Percentiles rank a stretch among this genome's conserved stretches.
These are phyloP conservation scores for Canavalia gladiata DNA, from an alignment of 306 rosid species.

Conservation along the genomic window DNA sequence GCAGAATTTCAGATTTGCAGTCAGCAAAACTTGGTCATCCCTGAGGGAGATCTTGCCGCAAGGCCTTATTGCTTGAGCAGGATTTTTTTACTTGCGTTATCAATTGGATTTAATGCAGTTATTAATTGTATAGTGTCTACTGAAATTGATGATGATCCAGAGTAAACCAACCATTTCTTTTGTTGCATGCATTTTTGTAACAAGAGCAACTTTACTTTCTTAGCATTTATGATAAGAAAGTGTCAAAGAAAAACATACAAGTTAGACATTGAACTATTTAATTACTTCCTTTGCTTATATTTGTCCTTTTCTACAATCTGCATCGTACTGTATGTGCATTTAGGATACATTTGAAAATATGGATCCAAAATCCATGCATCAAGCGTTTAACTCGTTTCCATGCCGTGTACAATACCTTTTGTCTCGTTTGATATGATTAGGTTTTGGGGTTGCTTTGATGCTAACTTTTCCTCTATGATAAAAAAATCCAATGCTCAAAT, in stretches of 20 bases:
- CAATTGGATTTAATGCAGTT: slow-evolving; percentile 1
- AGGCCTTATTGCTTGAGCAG: neutral
- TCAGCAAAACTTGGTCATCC: slow-evolving; percentile 43
- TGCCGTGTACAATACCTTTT: neutral
- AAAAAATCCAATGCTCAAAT: neutral
- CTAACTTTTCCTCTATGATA: neutral
- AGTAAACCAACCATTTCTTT: slow-evolving; percentile 3
- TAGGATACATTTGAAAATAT: neutral
- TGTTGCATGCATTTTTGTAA: slow-evolving; percentile 24
- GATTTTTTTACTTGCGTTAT: neutral
- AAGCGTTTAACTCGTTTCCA: neutral
- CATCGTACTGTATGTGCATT: neutral
- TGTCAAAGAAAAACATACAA: slow-evolving; percentile 6
- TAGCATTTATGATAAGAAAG: neutral
- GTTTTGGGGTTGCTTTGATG: neutral
- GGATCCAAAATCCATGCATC: neutral
- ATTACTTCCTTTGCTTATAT: neutral
- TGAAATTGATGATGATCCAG: neutral
- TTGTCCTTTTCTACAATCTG: neutral
- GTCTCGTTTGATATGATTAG: neutral
- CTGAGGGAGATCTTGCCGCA: slow-evolving; percentile 50
- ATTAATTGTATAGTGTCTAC: neutral
- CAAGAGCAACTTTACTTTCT: neutral
- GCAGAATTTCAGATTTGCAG: neutral
- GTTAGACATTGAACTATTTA: neutral